Base-by-base conservation (phyloP, 352 stramenopile species). In the Globisporangium carolinianum region DNA sequence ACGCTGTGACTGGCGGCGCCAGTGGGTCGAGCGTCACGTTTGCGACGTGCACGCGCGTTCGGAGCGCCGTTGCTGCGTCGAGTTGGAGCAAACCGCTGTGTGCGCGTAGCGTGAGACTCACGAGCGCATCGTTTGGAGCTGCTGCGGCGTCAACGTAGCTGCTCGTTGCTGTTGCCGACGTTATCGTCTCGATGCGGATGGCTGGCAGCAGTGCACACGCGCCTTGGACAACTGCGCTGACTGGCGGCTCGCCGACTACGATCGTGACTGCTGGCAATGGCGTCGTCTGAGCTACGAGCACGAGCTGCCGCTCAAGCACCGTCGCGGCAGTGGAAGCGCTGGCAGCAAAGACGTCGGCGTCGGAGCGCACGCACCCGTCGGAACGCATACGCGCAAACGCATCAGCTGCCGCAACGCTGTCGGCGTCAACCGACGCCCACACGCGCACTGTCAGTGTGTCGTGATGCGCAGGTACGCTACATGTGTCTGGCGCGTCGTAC, bases 401-500 rank as follows among this genome's bases (percentile, higher is more conserved):
- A 17, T 39, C 12, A 18, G 41, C 37, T n/a, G n/a, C 6, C 9
- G 17, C 43, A 18, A 6, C 35, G 5, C 5, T n/a, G 47, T 10
- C 35, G 11, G 17, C 43, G 24, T 32, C 24, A 36, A 15, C 12
- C 6, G 57, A 48, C 15, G 49, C 24, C 39, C 43, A 10, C 10
- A 61, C 53, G 7, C 8, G 49, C 6, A 62, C 35, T 3, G 17
- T n/a, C n/a, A 62, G 57, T 35, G 51, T 4, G 36, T 62, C 57
- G 32, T 57, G 39, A 0, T 24, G 41, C 17, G 39, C 32, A 12
- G 47, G 39, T 6, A 52, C n/a, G 0, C 18, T 11, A 24, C 52
- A 55, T 9, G 46, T 24, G 4, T 51, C 47, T 18, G 46, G 41
- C 9, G 47, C 4, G 49, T 42, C 42, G 36, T 77, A 75, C 17